phyloP scores from a whole-genome alignment of 2,329 filamentous ascomycete species.

The Tolypocladium paradoxum region DNA sequence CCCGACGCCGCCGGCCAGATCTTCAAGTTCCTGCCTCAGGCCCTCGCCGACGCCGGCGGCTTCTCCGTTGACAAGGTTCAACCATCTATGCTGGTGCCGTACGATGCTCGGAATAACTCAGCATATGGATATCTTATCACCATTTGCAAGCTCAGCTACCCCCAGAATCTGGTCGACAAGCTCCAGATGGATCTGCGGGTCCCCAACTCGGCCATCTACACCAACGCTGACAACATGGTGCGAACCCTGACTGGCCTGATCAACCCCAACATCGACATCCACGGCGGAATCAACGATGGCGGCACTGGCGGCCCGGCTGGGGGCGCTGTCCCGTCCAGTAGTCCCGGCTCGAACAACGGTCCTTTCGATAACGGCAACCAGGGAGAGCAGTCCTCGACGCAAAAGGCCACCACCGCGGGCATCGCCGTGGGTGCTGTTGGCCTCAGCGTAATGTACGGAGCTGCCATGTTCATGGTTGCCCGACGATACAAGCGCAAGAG shows the following conservation, averaged over 20 bases:
- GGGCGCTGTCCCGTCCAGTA: conserved; percentile 3
- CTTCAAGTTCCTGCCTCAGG: conserved; percentile 65
- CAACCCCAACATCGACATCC: conserved; percentile 58
- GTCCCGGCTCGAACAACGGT: conserved; percentile 23
- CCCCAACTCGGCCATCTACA: conserved; percentile 65
- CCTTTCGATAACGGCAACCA: conserved; percentile 31
- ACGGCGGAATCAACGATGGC: conserved; percentile 25
- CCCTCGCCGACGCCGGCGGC: conserved; percentile 53
- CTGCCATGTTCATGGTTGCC: conserved; percentile 88
- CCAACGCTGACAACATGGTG: conserved; percentile 54
- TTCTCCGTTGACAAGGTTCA: conserved; percentile 45
- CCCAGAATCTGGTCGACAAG: conserved; percentile 54
- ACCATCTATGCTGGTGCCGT: conserved; percentile 64
- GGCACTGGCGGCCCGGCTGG: conserved; percentile 22
- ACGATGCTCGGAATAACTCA: conserved; percentile 56
- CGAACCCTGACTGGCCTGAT: conserved; percentile 68
- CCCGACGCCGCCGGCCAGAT: conserved; percentile 72
- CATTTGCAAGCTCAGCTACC: conserved; percentile 58
- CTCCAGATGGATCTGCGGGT: conserved; percentile 60
- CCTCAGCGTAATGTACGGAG: conserved; percentile 78
- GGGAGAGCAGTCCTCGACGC: conserved; percentile 43
- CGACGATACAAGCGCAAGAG: conserved; percentile 83
- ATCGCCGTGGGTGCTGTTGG: conserved; percentile 69
- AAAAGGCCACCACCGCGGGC: conserved; percentile 52
- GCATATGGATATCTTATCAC: conserved; percentile 81